These are phyloP conservation scores for Saturnispora zaruensis DNA, from an alignment of 805 yeast genomes.

Conservation along the genomic window DNA sequence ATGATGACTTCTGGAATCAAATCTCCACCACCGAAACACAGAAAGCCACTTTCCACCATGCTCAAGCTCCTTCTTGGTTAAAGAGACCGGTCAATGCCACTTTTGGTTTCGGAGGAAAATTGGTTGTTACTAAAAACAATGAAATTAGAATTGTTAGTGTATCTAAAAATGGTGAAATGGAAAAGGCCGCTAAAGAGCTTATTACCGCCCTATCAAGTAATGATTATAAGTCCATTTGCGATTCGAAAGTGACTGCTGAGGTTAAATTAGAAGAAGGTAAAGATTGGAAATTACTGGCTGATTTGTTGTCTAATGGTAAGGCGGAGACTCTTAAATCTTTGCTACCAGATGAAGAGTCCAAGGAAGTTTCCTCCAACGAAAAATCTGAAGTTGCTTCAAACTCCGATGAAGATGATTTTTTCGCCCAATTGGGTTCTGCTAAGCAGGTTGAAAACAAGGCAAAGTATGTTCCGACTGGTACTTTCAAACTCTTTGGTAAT, in stretches of 20 bases:
- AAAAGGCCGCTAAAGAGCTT: constrained; percentile 34
- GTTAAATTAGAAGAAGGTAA: constrained; percentile 25
- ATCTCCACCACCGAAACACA: constrained; percentile 59
- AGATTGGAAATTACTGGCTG: constrained; percentile 60
- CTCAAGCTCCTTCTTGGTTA: constrained; percentile 89
- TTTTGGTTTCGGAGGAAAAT: constrained; percentile 92
- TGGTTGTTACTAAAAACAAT: constrained; percentile 42
- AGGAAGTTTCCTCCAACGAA: constrained; percentile 12
- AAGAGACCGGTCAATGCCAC: constrained; percentile 61
- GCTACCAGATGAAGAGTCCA: constrained; percentile 8
- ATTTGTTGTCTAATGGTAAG: constrained; percentile 43
- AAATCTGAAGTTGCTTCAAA: constrained; percentile 13
- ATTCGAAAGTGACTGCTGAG: constrained; percentile 38
- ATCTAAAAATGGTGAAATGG: constrained; percentile 32
- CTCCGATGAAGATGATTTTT: constrained; percentile 33
- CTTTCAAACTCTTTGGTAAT: constrained; percentile 35
- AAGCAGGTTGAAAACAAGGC: constrained; percentile 11
- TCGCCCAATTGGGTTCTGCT: constrained; percentile 25
- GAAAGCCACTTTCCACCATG: constrained; percentile 60
- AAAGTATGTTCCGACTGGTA: constrained; percentile 44
- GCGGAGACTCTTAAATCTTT: constrained; percentile 38
- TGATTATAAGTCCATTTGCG: constrained; percentile 48
- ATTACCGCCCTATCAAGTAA: constrained; percentile 48
- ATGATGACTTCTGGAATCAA: constrained; percentile 81
- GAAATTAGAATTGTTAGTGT: constrained; percentile 24